phyloP scores from a whole-genome alignment of 163 green algal genomes.

The Chlamydomonas reinhardtii region DNA sequence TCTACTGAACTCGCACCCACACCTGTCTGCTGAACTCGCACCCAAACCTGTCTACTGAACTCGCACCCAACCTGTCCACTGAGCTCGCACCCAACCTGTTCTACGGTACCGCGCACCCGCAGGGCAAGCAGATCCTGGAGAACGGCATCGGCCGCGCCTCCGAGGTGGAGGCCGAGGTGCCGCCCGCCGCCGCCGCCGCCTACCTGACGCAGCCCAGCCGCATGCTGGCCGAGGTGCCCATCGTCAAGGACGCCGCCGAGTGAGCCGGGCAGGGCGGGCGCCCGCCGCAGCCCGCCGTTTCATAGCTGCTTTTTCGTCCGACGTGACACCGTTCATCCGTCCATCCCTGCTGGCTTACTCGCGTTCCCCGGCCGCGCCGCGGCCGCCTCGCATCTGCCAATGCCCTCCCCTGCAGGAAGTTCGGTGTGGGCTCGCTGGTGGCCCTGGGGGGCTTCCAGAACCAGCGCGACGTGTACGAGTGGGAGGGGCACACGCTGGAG shows the following conservation, averaged over 20 bases:
- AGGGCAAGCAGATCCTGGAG: conserved; percentile 86
- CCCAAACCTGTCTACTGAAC: no score
- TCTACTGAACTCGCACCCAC: no score
- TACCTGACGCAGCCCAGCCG: conserved; percentile 60
- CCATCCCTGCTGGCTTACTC: no score
- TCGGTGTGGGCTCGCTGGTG: conserved; percentile 67
- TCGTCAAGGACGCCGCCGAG: conserved; percentile 23
- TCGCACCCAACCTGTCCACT: no score
- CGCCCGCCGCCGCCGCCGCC: conserved; percentile 63
- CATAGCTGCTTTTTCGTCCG: no score
- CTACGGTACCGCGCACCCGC: conserved; percentile 11
- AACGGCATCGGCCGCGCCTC: conserved; percentile 87
- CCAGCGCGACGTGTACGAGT: conserved; percentile 81
- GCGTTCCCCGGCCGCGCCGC: no score
- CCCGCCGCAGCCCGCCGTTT: no score
- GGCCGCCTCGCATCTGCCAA: no score
- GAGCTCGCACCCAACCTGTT: no score
- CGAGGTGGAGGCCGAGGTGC: conserved; percentile 85
- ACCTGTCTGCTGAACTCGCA: no score
- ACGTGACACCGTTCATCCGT: no score
- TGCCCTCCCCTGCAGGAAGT: conserved; percentile 54
- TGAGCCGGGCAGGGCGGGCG: conserved; percentile 1
- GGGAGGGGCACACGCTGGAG: conserved; percentile 88
- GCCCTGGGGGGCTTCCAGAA: conserved; percentile 94
- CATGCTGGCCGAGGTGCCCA: conserved; percentile 18